Conservation (phyloP, 257 asterid species). For the Osmanthus fragrans region DNA sequence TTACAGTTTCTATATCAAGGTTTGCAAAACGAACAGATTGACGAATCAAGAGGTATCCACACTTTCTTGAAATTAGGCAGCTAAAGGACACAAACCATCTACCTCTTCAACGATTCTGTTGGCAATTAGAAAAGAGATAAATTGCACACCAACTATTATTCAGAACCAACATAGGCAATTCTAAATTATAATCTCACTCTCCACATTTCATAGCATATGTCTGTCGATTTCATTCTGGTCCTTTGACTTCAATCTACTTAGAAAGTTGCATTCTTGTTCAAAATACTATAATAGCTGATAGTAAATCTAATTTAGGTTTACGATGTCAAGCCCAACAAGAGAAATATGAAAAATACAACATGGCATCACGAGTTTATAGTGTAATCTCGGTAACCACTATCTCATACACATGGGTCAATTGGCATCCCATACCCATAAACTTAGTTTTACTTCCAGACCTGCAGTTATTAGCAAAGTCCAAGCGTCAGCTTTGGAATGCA, state of each 20-base stretch:
- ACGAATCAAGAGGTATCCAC: constrained; percentile 1
- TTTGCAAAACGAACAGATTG: neutral
- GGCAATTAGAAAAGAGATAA: neutral
- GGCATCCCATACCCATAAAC: neutral
- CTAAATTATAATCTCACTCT: neutral
- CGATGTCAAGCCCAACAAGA: neutral
- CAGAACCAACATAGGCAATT: neutral
- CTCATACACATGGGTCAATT: neutral
- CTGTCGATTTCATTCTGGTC: neutral
- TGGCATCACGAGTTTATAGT: neutral
- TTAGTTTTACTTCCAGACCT: neutral
- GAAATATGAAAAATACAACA: neutral
- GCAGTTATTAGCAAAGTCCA: neutral
- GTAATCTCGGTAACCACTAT: neutral
- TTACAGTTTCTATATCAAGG: neutral
- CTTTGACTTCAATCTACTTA: neutral
- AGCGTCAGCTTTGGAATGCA: neutral
- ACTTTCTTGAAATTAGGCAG: neutral
- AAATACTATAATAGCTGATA: neutral
- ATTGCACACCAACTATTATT: neutral
- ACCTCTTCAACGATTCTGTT: neutral
- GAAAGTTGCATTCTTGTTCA: neutral
- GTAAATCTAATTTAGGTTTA: neutral
- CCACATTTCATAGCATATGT: neutral
- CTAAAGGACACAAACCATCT: neutral